These are phyloP conservation scores for Salvia miltiorrhiza DNA, from an alignment of 257 asterid genomes.

Conservation along the genomic window DNA sequence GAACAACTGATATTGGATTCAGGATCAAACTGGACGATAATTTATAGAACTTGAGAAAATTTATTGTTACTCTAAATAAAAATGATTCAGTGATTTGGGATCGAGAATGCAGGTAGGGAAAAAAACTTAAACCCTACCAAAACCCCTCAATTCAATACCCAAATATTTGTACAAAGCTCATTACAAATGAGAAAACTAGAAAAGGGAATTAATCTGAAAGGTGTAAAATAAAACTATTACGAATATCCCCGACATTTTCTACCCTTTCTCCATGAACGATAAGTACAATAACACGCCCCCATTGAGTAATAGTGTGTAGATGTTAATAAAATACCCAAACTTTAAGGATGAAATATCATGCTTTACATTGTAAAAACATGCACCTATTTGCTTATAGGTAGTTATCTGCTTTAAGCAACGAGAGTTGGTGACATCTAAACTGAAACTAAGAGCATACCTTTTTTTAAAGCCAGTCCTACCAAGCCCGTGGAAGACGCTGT, in stretches of 20 bases:
- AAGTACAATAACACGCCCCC: neutral
- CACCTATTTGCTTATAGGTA: neutral
- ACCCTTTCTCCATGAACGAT: neutral
- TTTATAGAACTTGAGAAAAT: too few species aligned
- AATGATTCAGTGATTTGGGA: too few species aligned
- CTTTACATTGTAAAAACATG: neutral
- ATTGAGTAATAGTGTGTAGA: neutral
- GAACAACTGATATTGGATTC: neutral
- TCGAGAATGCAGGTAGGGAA: too few species aligned
- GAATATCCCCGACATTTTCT: neutral
- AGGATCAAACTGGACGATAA: conserved; percentile 3
- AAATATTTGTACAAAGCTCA: too few species aligned
- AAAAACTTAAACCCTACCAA: too few species aligned
- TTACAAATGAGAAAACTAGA: neutral
- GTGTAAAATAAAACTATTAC: neutral
- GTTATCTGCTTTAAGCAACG: conserved; percentile 7
- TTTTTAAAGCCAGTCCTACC: too few species aligned
- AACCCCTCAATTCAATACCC: too few species aligned
- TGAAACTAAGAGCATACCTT: conserved; percentile 48
- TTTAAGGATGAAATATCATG: neutral
- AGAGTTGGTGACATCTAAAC: neutral
- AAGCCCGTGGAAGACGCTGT: too few species aligned
- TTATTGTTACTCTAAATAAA: too few species aligned
- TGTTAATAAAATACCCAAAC: neutral
- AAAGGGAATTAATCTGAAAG: neutral